phyloP scores from a whole-genome alignment of 2,329 filamentous ascomycete species.

The Cercospora zeae-maydis region DNA sequence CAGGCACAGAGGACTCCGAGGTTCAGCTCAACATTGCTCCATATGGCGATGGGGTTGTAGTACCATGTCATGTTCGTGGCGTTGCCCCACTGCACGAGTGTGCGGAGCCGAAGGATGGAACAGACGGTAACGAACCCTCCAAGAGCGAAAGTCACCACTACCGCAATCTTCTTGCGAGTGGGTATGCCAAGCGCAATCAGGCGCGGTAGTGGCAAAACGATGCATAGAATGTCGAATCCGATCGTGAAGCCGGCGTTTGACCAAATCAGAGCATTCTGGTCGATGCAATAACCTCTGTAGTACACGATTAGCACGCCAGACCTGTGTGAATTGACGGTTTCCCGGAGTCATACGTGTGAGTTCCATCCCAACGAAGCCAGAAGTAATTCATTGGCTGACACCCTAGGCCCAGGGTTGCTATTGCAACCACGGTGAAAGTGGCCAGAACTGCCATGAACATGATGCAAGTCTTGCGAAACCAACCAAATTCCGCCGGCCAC shows the following conservation, averaged over 20 bases:
- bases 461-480: constrained; percentile 20
- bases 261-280: constrained; percentile 21
- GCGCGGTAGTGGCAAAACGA: constrained; percentile 26
- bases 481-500: constrained; percentile 16
- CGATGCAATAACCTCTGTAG: constrained; percentile 23
- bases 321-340: neutral
- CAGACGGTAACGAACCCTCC: constrained; percentile 26
- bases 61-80: constrained; percentile 21
- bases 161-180: constrained; percentile 23
- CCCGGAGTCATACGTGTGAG: constrained; percentile 2
- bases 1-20: constrained; percentile 27
- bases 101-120: constrained; percentile 23
- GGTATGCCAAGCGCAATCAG: constrained; percentile 18
- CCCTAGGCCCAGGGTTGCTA: constrained; percentile 16
- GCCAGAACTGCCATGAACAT: constrained; percentile 12
- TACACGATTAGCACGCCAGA: too few relatives aligned
- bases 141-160: constrained; percentile 25
- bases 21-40: constrained; percentile 25
- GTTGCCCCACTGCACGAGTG: constrained; percentile 18
- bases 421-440: constrained; percentile 1
- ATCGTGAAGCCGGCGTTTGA: constrained; percentile 24
- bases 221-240: constrained; percentile 22
- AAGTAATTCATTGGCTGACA: constrained; percentile 19
- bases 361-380: constrained; percentile 22
- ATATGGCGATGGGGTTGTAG: constrained; percentile 25